phyloP scores from a whole-genome alignment of 1,284 basidiomycete genomes.

The Clitocybe nebularis region DNA sequence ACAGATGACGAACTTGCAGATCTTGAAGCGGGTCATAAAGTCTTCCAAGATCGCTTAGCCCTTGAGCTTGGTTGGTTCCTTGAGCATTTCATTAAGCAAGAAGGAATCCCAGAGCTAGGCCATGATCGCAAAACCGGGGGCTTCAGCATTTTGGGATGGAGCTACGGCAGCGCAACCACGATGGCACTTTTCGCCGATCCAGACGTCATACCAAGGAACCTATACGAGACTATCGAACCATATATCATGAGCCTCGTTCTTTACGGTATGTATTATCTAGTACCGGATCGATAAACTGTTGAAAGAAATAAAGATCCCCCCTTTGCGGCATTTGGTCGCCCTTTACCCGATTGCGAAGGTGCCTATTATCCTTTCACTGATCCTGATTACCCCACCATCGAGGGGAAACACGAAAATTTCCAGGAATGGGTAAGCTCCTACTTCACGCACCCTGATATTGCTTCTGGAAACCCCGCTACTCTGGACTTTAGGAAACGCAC shows the following conservation, averaged over 20 bases:
- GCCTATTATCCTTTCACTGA: constrained; percentile 19
- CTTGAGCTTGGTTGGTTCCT: constrained; percentile 23
- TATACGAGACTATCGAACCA: constrained; percentile 20
- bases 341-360: constrained; percentile 11
- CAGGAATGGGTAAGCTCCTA: constrained; percentile 26
- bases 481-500: constrained; percentile 20
- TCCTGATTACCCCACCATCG: constrained; percentile 16
- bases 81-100: constrained; percentile 21
- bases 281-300: constrained; percentile 43
- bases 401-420: constrained; percentile 22
- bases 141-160: constrained; percentile 31
- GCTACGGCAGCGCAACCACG: constrained; percentile 23
- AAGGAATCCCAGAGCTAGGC: constrained; percentile 22
- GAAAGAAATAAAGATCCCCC: constrained; percentile 31
- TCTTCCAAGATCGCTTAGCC: constrained; percentile 25
- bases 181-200: constrained; percentile 24
- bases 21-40: constrained; percentile 18
- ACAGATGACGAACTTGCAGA: constrained; percentile 27
- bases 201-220: constrained; percentile 16
- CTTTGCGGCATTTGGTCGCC: constrained; percentile 22
- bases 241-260: constrained; percentile 28
- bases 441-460: constrained; percentile 24
- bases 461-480: constrained; percentile 18
- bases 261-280: constrained; percentile 18
- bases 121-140: constrained; percentile 24